A percentile compares a stretch with the other conserved stretches of the same genome.
phyloP scores from a whole-genome alignment of 495 filamentous ascomycete genomes.

The Aspergillus mulundensis region DNA sequence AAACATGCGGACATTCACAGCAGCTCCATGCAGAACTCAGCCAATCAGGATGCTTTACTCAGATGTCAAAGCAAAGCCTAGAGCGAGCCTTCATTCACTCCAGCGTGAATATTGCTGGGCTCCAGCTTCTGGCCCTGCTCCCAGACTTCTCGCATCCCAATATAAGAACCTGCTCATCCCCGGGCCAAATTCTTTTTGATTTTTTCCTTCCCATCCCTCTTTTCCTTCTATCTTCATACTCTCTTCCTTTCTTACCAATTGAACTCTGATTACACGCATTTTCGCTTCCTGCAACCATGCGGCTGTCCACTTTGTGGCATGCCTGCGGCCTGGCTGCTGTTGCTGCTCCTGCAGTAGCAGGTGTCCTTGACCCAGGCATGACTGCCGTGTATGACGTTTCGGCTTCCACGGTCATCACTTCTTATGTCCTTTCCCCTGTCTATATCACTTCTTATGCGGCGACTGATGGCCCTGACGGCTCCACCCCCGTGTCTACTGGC shows the following conservation, averaged over 20 bases:
- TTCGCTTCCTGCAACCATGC: neutral
- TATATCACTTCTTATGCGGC: neutral
- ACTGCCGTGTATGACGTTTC: neutral
- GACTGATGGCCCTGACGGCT: neutral
- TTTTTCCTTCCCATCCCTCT: too few species aligned
- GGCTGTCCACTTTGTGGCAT: neutral
- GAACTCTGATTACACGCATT: neutral
- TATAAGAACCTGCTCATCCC: too few species aligned
- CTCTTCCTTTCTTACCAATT: neutral
- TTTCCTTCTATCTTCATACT: neutral
- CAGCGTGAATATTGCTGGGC: too few species aligned
- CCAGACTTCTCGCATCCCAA: too few species aligned
- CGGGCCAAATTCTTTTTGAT: too few species aligned
- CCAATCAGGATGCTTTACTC: too few species aligned
- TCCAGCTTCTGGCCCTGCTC: too few species aligned
- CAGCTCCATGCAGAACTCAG: too few species aligned
- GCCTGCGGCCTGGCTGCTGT: neutral
- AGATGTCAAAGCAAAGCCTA: too few species aligned
- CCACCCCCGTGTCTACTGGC: neutral
- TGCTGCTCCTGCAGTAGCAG: neutral
- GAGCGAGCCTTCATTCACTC: too few species aligned
- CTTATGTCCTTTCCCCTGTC: neutral
- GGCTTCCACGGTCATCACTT: neutral
- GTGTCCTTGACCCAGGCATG: neutral
- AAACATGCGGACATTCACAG: too few species aligned